Evolutionary conservation across 176 grass and related monocot species (phyloP), one percentile per base, ranked within the genome.

Genomic region (Oryza brachyantha): DNA sequence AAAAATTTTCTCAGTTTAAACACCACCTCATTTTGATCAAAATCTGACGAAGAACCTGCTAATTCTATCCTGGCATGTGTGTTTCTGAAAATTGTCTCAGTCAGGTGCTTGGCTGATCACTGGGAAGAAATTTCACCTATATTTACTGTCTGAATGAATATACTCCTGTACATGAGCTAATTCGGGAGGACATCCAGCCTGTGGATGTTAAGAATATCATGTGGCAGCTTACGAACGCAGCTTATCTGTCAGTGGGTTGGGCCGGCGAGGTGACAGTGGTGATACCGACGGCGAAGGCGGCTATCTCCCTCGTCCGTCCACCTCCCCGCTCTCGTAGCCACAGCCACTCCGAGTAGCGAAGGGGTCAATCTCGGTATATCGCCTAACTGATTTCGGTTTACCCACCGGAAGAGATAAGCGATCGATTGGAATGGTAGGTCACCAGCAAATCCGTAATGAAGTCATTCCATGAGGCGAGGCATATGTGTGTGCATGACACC

Each of bases 351-450:
- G 27, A 11, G 63, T 55, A 39, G 76, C 14, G 61, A 69, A 80
- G 19, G 64, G 25, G 63, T 86, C 72, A 70, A 37, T 50, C 52
- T 31, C 37, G 3, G 25, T 14, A 22, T 60, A 38, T n/a, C n/a
- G 64, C 42, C 37, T 26, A 72, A 36, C 59, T 10, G 69, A 61
- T 78, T 78, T 66, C 29, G 28, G 59, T 83, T 90, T 83, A 91
- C 68, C 70, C 52, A 77, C 75, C 74, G 13, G 45, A 10, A 29
- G 31, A 68, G 67, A 64, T 27, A 36, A 46, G 54, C 55, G 3
- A 39, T 32, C 4, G 66, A 79, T 57, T 57, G 52, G 52, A 80
- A 77, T 40, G 84, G 76, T 84, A 77, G 76, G n/a, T 70, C 38
- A 19, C 42, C 42, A 70, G 50, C 63, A 40, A 38, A 19, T 42